Conservation (phyloP, 208 protist species). For the Herpetomonas samuelpessoai region DNA sequence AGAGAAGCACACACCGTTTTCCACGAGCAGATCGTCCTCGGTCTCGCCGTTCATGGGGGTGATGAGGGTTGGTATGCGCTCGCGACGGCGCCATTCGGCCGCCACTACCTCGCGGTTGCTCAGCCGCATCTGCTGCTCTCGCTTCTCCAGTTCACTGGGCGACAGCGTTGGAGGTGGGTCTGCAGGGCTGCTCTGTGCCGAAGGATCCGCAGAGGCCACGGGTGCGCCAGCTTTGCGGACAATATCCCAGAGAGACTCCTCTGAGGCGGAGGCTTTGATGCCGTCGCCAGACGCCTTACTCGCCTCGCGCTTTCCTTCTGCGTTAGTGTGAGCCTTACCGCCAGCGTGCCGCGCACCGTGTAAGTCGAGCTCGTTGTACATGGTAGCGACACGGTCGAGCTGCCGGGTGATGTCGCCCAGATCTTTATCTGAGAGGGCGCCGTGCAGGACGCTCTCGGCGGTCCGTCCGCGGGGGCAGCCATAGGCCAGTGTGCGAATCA, state of each 20-base stretch:
- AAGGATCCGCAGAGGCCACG: not conserved
- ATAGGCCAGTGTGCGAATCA: constrained; percentile 47
- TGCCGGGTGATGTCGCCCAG: constrained; percentile 17
- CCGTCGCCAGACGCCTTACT: not conserved
- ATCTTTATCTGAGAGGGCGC: constrained; percentile 1
- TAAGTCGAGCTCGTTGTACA: not conserved
- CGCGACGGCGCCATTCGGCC: constrained; percentile 32
- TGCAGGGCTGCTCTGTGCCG: not conserved
- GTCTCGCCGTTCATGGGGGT: not conserved
- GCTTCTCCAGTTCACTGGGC: constrained; percentile 4
- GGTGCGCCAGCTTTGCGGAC: not conserved
- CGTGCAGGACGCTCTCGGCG: constrained; percentile 14
- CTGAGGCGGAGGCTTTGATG: not conserved
- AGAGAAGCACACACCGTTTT: constrained; percentile 67
- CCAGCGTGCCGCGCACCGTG: not conserved
- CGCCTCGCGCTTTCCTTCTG: too few species aligned
- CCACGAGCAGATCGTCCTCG: constrained; percentile 35
- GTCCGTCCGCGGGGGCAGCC: constrained; percentile 34
- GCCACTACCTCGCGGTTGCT: constrained; percentile 39
- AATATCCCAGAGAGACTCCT: not conserved
- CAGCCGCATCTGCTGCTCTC: constrained; percentile 22
- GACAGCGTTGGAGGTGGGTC: constrained; percentile 10
- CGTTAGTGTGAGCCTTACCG: too few species aligned
- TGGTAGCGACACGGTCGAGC: constrained; percentile 1
- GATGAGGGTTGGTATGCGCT: not conserved